Evolutionary conservation across 1,284 basidiomycete genomes (phyloP), one percentile per base, ranked within the genome.

Genomic region (Cutaneotrichosporon cyanovorans): DNA sequence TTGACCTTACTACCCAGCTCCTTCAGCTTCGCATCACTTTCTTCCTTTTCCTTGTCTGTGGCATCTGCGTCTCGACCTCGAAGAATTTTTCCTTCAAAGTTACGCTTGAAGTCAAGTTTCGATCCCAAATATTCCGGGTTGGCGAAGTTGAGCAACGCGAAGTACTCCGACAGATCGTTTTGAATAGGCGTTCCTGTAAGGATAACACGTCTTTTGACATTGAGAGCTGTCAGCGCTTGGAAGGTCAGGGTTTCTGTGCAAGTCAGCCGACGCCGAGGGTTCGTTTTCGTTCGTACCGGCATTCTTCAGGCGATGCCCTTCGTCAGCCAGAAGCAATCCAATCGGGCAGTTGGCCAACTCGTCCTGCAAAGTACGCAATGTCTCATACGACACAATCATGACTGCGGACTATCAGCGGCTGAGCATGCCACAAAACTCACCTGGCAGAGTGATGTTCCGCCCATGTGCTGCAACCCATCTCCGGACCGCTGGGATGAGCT

Each of bases 381-480:
- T 96, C 69, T 99, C 93, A 61, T 99, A 99, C 0, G 95, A 98
- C 1, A 96, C 93, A 58, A 99, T 97, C 88, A 98, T 90, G 37
- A 98, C 93, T 91, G 45, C 2, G n/a, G 19, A 38, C 4, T 7
- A 12, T 28, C 7, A 43, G 41, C 16, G 14, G 10, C 19, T 16
- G 8, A 28, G 8, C 11, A 22, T 14, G 2, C 20, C 16, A 16
- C 28, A 20, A 19, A 16, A 18, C 77, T 38, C 59, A 87, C 89
- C 86, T 68, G 90, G 91, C 53, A 90, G 83, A 3, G 87, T 85
- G 42, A 95, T 84, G 59, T 85, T 88, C 49, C 90, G 77, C 15
- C 91, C 92, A 30, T 77, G 76, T 19, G 89, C 86, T 34, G 84
- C 78, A 8, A 88, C 86, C 91, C 91, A 96, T 53, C 87, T 78